phyloP scores from a whole-genome alignment of 106 monocot species.

The Apostasia ramifera region DNA sequence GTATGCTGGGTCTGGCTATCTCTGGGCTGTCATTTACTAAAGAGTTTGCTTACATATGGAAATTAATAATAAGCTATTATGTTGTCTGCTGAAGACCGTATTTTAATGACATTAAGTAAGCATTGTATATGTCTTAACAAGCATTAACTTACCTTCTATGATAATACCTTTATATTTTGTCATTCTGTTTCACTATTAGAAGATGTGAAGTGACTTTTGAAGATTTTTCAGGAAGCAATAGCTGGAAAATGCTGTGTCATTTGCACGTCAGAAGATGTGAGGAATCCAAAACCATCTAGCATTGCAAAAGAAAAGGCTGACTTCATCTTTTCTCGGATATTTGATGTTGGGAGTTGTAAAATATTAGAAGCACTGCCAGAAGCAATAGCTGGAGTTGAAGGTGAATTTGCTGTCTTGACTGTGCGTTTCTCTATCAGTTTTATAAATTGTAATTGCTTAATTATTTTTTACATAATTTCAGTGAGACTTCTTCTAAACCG shows the following conservation, averaged over 20 bases:
- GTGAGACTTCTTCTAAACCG: slow-evolving; percentile 30
- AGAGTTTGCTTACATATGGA: no score
- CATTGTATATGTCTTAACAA: no score
- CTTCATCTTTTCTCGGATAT: slow-evolving; percentile 29
- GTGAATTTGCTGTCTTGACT: slow-evolving; percentile 8
- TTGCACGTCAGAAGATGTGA: slow-evolving; percentile 37
- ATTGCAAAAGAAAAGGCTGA: slow-evolving; percentile 35
- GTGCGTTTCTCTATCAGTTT: neutral
- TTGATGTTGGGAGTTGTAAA: slow-evolving; percentile 40
- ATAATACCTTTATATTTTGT: no score
- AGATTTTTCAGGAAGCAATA: slow-evolving; percentile 39
- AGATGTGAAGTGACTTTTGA: neutral
- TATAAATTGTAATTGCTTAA: neutral
- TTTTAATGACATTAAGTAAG: no score
- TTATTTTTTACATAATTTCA: slow-evolving; percentile 9
- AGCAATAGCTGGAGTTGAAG: slow-evolving; percentile 40
- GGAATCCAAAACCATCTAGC: slow-evolving; percentile 38
- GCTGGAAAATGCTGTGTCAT: slow-evolving; percentile 54
- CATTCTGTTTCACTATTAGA: neutral
- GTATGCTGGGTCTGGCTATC: no score
- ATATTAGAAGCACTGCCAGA: slow-evolving; percentile 34
- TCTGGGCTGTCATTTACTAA: no score
- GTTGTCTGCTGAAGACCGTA: no score
- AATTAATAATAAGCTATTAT: no score
- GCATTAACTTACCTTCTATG: no score